These are phyloP conservation scores for Barnettozyma sp. DNA, from an alignment of 805 yeast genomes.

Conservation along the genomic window DNA sequence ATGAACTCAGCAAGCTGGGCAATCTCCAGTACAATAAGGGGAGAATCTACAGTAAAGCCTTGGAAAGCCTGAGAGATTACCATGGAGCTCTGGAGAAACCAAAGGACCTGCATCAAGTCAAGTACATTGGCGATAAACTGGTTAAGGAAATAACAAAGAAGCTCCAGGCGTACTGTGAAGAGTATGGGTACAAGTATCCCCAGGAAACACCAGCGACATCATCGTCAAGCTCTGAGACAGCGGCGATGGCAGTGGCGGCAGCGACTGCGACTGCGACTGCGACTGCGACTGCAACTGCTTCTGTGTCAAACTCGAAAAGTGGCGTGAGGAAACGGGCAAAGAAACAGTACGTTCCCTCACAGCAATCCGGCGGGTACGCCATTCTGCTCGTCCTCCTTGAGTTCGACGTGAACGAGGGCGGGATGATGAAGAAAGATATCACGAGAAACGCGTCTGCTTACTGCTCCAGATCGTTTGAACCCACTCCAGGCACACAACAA, in stretches of 20 bases:
- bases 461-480: constrained; percentile 50
- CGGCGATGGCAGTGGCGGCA: too few species aligned
- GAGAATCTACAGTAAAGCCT: constrained; percentile 48
- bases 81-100: constrained; percentile 47
- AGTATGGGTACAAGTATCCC: constrained; percentile 43
- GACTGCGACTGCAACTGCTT: too few species aligned
- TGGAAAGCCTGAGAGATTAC: constrained; percentile 40
- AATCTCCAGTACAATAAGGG: constrained; percentile 46
- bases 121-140: constrained; percentile 67
- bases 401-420: constrained; percentile 41
- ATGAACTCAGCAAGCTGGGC: constrained; percentile 39
- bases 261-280: too few species aligned
- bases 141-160: constrained; percentile 42
- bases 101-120: constrained; percentile 49
- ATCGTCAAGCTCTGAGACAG: too few species aligned
- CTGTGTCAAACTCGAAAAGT: too few species aligned
- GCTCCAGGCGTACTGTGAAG: constrained; percentile 49
- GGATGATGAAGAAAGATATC: constrained; percentile 58
- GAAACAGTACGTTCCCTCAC: constrained; percentile 59
- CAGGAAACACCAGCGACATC: constrained; percentile 6
- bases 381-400: constrained; percentile 55
- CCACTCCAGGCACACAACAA: constrained; percentile 55
- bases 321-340: constrained; percentile 13
- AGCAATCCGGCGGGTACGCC: constrained; percentile 81
- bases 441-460: constrained; percentile 45